Evolutionary conservation across 805 yeast species (phyloP).

Genomic region (Pichia nakasei): DNA sequence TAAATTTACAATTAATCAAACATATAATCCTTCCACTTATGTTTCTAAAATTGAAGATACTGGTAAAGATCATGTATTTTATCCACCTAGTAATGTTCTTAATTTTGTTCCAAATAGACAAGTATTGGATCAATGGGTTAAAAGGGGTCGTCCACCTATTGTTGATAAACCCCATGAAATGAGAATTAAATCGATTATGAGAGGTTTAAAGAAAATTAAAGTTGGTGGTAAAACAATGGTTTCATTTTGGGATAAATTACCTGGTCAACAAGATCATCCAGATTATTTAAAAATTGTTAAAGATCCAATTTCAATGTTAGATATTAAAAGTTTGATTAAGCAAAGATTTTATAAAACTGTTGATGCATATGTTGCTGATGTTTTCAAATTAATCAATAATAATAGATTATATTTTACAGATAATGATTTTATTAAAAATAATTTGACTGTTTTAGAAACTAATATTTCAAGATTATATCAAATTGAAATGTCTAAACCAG

Average conservation of each 20-base stretch:
- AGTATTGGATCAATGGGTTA: constrained; percentile 38
- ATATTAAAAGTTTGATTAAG: constrained; percentile 74
- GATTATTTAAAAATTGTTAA: constrained; percentile 45
- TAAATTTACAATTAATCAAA: constrained; percentile 8
- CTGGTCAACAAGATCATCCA: constrained; percentile 50
- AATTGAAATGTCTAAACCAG: constrained; percentile 73
- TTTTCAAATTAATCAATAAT: constrained; percentile 65
- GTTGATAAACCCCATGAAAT: constrained; percentile 89
- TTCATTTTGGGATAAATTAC: constrained; percentile 68
- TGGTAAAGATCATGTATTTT: constrained; percentile 19
- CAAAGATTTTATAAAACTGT: constrained; percentile 73
- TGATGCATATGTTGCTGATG: constrained; percentile 68
- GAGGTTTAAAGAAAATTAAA: constrained; percentile 68
- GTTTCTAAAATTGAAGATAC: constrained; percentile 21
- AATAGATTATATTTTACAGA: constrained; percentile 58
- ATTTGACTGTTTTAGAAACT: constrained; percentile 54
- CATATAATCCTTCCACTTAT: constrained; percentile 23
- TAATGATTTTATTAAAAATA: constrained; percentile 48
- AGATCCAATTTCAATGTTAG: constrained; percentile 61
- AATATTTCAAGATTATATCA: constrained; percentile 50
- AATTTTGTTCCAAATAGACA: constrained; percentile 17
- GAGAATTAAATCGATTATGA: constrained; percentile 78
- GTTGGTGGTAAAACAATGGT: constrained; percentile 38
- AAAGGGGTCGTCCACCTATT: constrained; percentile 86
- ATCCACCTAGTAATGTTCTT: constrained; percentile 19